Evolutionary conservation across 495 filamentous ascomycete species (phyloP), one percentile per base, ranked within the genome.

Genomic region (Aspergillus taichungensis): DNA sequence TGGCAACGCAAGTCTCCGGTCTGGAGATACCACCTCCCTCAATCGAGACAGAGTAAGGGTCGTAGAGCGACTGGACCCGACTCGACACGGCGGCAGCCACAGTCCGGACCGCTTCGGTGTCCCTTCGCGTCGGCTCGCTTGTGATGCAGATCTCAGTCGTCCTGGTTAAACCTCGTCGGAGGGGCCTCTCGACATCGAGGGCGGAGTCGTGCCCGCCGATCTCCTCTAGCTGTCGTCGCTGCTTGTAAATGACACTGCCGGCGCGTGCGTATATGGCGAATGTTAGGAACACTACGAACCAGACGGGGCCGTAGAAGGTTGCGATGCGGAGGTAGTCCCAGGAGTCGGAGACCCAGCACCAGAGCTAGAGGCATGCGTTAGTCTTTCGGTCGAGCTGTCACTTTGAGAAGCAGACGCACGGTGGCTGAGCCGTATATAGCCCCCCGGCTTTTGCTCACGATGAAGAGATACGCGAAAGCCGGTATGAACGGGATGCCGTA

Each of bases 241-340:
- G 67, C 27, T 64, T 55, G 53, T 78, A 88, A 52, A 94, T 88
- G 12, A 84, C 78, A 28, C 71, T 64, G 9, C 87, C 87, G 35
- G 84, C 80, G 28, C 81, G 73, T 29, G 80, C 58, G 57, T 94
- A 95, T 46, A 95, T 90, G 30, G 68, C 64, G 34, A 86, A 72
- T 8, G 88, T 90, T 30, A 82, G 46, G 10, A 75, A 42, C 43
- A 92, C 84, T 13, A 84, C 67, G 28, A 88, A 85, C 88, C 88
- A 94, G 27, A 91, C 80, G 6, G 88, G 87, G 0, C 76, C 88
- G 57, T 95, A 95, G 59, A 95, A 90, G 28, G 77, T 73, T 8
- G 80, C 79, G 37, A 94, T 79, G 29, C 88, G 80, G 42, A 88
- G 74, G 30, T 83, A 72, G 46, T 88, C 83, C 79, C 82, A 91